Base-by-base conservation (phyloP, 371 early-diverging fungal species). In the Batrachochytrium dendrobatidis region DNA sequence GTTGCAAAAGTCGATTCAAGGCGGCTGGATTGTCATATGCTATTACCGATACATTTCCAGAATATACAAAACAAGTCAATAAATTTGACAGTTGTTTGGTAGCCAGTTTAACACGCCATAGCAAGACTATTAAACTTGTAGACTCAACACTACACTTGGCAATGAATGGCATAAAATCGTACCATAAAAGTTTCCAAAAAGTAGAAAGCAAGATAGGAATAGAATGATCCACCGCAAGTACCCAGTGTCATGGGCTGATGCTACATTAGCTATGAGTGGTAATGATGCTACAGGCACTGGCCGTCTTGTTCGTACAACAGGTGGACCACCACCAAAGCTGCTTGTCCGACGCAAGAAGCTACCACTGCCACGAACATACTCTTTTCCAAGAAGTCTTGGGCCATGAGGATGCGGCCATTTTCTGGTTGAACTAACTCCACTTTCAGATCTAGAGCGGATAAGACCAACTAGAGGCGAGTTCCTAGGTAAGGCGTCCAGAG, bases 21-120 rank as follows among this genome's bases (percentile, higher is more conserved):
- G 90, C 85, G 1, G 86, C 85, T 0, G 86, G 86, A 32, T 81
- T 80, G 68, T 88, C 87, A 64, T 84, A 88, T 22, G 81, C 79
- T 77, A 57, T 10, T 35, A 20, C 30, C 53, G 34, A 20, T 5
- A 18, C 8, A 53, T n/a, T 32, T 8, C 22, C 28, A 53, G 18
- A 28, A 8, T 30, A 53, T 7, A 10, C 28, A 53, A 20, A 7
- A 26, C 29, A 22, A 43, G 18, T n/a, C 31, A 17, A 20, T 50
- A 22, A 50, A 17, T 18, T 50, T 18, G 26, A 3, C n/a, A 29
- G 30, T 55, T 2, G 34, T 32, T n/a, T 20, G 5, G n/a, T 2
- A 55, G 34, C 0, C 55, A n/a, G 17, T 25, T 59, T 8, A 2
- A 28, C 2, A 55, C 22, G 28, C 15, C 17, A 15, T 8, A 18